Evolutionary conservation across 139 green algal genomes (phyloP), one percentile per base, ranked within the genome.

Genomic region (Gonium pectorale): DNA sequence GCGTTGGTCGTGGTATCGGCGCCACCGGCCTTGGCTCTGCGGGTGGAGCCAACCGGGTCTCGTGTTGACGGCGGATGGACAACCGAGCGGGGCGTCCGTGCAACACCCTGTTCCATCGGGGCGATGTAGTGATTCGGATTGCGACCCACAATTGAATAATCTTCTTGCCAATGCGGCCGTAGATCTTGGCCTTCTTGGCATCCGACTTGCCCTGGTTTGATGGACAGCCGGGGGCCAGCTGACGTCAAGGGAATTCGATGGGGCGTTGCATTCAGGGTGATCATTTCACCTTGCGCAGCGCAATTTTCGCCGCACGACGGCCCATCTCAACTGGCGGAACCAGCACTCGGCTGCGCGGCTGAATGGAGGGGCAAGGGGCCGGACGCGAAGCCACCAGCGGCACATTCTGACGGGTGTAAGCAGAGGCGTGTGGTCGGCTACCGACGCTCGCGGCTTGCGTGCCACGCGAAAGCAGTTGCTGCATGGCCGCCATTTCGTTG

Each of bases 151-250:
- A 85, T 69, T 94, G 89, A 27, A 97, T 90, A 67, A 99, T 97
- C 35, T 94, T 92, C 89, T 99, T 99, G 56, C 95, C 96, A 35
- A 98, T 91, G 51, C 92, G 94, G 46, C 96, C 94, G 80, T 96
- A 97, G 35, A 98, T 85, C 86, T 98, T 98, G 27, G 93, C 80
- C 85, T 95, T 96, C 62, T 92, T 91, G 1, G 90, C 91, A 67
- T 97, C 94, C 40, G 83, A 81, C 70, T 95, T 95, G 67, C 91
- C 89, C 93, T 94, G 88, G 37, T 37, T 31, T 26, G 51, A 5
- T 52, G 5, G 2, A 27, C 5, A 75, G n/a, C n/a, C n/a, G n/a
- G n/a, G n/a, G n/a, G n/a, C n/a, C n/a, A n/a, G n/a, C n/a, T n/a
- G n/a, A n/a, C n/a, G n/a, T n/a, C n/a, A n/a, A n/a, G n/a, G n/a